Base-by-base conservation (phyloP, 2,329 filamentous ascomycete genomes). In the Neofusicoccum sp. region DNA sequence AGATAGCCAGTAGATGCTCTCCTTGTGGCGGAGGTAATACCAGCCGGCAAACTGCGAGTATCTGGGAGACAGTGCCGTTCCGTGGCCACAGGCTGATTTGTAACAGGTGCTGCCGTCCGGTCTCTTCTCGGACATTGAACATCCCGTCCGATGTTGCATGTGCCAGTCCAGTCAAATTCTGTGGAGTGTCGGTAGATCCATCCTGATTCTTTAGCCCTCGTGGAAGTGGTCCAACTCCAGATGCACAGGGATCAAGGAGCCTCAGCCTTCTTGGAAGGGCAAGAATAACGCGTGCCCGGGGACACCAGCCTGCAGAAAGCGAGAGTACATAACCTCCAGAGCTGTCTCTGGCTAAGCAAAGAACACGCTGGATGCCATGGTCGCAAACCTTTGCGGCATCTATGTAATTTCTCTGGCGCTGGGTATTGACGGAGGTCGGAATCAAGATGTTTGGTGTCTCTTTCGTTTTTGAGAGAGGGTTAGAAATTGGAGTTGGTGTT, bases 271-370 rank as follows among this genome's bases (percentile, higher is more conserved):
- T 36, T 16, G 58, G 58, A 4, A 60, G 58, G 6, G 40, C 36
- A 6, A 60, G 47, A 7, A n/a, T 68, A 3, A 65, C 65, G 28
- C 70, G 73, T 26, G 73, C 59, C 33, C 74, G 73, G 36, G 64
- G 69, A 28, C 73, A 72, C 74, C 74, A 75, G 28, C 73, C 72
- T 12, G 74, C 71, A 30, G 63, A 66, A 12, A 76, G 49, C n/a
- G 69, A 69, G 14, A 76, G 34, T 47, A 64, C 65, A 28, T 66
- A 58, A 28, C 68, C 66, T 5, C 53, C 63, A 33, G 66, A 58
- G 26, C 68, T 61, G 6, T 64, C 57, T 26, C 69, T 68, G 16
- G 51, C 65, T 38, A 76, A 65, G 28, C 67, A 65, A 6, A 69
- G 65, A 1, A 75, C 60, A 16, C 73, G 69, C 47, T 74, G 70